phyloP scores from a whole-genome alignment of 2,329 filamentous ascomycete species.

The Colletotrichum godetiae region DNA sequence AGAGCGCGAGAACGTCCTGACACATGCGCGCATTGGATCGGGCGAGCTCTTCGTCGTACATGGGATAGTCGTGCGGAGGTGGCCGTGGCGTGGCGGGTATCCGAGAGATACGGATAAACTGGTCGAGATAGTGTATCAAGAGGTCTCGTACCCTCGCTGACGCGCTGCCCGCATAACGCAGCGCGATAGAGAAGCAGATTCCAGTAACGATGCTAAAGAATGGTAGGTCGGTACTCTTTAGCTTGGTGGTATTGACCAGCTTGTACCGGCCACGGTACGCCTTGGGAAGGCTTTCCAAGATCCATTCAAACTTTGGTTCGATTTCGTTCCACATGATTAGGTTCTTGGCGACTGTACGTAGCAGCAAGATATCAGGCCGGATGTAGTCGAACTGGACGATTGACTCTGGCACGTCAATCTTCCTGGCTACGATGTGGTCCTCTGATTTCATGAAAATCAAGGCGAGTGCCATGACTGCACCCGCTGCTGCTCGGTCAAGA shows the following conservation, averaged over 20 bases:
- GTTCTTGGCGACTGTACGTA: conserved; percentile 89
- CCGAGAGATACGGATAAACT: conserved; percentile 82
- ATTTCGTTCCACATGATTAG: conserved; percentile 94
- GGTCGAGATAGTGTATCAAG: conserved; percentile 84
- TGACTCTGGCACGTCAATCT: conserved; percentile 93
- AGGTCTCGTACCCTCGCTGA: conserved; percentile 81
- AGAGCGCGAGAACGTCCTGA: conserved; percentile 86
- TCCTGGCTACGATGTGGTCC: conserved; percentile 85
- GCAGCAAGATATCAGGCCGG: conserved; percentile 89
- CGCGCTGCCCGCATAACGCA: conserved; percentile 80
- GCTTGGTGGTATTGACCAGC: conserved; percentile 67
- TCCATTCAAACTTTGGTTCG: conserved; percentile 78
- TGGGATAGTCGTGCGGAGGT: conserved; percentile 42
- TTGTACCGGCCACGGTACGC: conserved; percentile 73
- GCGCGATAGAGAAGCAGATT: conserved; percentile 82
- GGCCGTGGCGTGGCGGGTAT: conserved; percentile 54
- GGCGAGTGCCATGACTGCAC: conserved; percentile 89
- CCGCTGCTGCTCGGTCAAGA: conserved; percentile 90
- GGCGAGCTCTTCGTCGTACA: conserved; percentile 87
- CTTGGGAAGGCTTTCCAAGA: conserved; percentile 77
- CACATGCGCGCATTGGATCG: conserved; percentile 89
- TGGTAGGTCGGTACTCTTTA: conserved; percentile 86
- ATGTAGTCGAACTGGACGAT: conserved; percentile 94
- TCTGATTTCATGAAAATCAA: conserved; percentile 98
- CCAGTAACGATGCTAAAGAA: conserved; percentile 94